Base-by-base conservation (phyloP, 2,329 filamentous ascomycete genomes). In the Colletotrichum siamense region DNA sequence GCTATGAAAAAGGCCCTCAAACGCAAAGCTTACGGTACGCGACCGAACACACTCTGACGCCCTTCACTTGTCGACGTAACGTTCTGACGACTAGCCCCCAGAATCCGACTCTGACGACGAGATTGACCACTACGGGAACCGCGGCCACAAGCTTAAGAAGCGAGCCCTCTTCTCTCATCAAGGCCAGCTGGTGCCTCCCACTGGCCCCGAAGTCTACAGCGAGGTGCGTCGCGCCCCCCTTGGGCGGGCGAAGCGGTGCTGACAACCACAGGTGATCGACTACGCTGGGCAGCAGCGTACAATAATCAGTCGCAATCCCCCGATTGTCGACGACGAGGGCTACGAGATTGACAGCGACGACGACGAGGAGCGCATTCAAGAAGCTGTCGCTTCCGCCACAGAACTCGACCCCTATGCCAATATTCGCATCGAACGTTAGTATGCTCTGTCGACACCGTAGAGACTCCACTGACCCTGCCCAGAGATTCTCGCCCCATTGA, bases 61-160 rank as follows among this genome's bases (percentile, higher is more conserved):
- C 26, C 62, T 52, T 64, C 52, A 30, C 61, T 49, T 49, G 26
- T 34, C 49, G 71, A 32, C 28, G 26, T 24, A 36, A 32, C 66
- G 22, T 67, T 59, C 71, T 75, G 61, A 77, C 75, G 34, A 63
- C 61, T 18, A 75, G 52, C 49, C 70, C 44, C 73, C 85, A 96
- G 95, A 95, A 77, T 95, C 93, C 80, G 95, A 96, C 83, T 95
- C 94, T 75, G 95, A 96, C 84, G 92, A 93, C 76, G 91, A 92
- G 71, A 92, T 95, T 80, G 90, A 93, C 76, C 89, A 91, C 80
- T 91, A 91, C 80, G 94, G 92, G 73, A 96, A 96, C 84, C 93
- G 94, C 81, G 94, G 94, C 77, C 92, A 95, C 84, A 96, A 96
- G 83, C 88, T 96, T 62, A 95, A 96, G 87, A 94, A 92, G 83